These are phyloP conservation scores for Aspergillus aculeatinus DNA, from an alignment of 2,329 filamentous ascomycete genomes.

Conservation along the genomic window DNA sequence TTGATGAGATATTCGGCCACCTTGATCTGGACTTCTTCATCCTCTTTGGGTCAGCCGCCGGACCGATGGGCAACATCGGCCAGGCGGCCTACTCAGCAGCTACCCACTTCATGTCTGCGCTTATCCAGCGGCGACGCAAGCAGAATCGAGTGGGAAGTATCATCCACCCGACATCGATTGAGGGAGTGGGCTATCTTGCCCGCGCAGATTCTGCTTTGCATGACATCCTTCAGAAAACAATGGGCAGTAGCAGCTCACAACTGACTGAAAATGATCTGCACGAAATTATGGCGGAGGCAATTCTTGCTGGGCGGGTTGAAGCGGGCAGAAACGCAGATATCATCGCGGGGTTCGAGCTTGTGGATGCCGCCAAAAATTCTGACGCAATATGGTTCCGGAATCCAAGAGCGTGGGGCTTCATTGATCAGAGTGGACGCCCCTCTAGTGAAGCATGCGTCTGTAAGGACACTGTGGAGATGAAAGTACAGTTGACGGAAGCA, in stretches of 20 bases:
- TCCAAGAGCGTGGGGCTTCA: slow-evolving; percentile 2
- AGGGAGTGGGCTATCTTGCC: background rate
- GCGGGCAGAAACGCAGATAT: slow-evolving; percentile 5
- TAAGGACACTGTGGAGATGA: background rate
- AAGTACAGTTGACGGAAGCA: background rate
- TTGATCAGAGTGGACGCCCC: background rate
- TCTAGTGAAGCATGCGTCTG: background rate
- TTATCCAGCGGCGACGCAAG: slow-evolving; percentile 1
- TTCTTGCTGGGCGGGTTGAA: slow-evolving; percentile 24
- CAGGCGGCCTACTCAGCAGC: slow-evolving; percentile 4
- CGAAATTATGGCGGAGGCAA: slow-evolving; percentile 32
- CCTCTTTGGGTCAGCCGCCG: slow-evolving; percentile 3
- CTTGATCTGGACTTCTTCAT: slow-evolving; percentile 2
- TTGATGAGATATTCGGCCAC: background rate
- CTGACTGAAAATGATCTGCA: slow-evolving; percentile 32
- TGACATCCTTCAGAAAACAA: background rate
- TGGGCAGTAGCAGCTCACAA: background rate
- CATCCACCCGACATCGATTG: background rate
- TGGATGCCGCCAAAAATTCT: background rate
- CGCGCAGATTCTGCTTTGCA: background rate
- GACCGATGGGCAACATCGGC: slow-evolving; percentile 5
- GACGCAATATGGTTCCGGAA: slow-evolving; percentile 1
- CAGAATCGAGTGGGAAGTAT: background rate
- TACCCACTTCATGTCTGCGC: slow-evolving; percentile 4
- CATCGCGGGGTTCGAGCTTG: slow-evolving; percentile 4